Conservation (phyloP, 2,329 filamentous ascomycete genomes). For the Clarireedia sp. region DNA sequence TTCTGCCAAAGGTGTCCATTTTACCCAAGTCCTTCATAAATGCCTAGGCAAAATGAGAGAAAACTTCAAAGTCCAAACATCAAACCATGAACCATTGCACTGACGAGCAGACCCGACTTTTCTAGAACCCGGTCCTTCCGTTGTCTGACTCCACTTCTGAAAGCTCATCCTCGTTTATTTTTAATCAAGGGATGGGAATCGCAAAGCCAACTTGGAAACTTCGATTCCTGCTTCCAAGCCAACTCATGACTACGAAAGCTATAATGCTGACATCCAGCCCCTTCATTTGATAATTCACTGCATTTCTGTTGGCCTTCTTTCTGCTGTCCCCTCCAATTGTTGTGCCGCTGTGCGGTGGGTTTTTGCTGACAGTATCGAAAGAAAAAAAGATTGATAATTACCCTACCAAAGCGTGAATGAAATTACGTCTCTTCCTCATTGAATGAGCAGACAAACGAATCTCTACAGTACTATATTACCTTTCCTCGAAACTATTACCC, state of each 20-base stretch:
- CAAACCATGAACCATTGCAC: not conserved
- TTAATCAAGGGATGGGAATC: not conserved
- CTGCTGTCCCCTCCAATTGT: not conserved
- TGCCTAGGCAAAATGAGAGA: no score
- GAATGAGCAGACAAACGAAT: no score
- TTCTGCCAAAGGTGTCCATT: no score
- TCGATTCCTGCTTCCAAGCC: not conserved
- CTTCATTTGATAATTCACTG: not conserved
- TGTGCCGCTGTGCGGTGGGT: not conserved
- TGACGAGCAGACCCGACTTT: not conserved
- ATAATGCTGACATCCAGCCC: conserved; percentile 6
- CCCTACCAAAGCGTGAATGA: no score
- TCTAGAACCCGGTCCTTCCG: not conserved
- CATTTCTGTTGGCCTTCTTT: not conserved
- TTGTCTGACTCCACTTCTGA: not conserved
- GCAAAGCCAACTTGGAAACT: not conserved
- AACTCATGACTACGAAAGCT: not conserved
- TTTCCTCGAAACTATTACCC: no score
- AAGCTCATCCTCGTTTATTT: not conserved
- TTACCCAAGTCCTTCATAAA: no score
- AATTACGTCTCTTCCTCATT: no score
- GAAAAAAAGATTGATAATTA: conserved; percentile 3
- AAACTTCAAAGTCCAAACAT: not conserved
- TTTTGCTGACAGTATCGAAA: conserved; percentile 12
- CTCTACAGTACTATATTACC: no score